Evolutionary conservation across 495 filamentous ascomycete species (phyloP), one percentile per base, ranked within the genome.

Genomic region (Daldinia bambusicola): DNA sequence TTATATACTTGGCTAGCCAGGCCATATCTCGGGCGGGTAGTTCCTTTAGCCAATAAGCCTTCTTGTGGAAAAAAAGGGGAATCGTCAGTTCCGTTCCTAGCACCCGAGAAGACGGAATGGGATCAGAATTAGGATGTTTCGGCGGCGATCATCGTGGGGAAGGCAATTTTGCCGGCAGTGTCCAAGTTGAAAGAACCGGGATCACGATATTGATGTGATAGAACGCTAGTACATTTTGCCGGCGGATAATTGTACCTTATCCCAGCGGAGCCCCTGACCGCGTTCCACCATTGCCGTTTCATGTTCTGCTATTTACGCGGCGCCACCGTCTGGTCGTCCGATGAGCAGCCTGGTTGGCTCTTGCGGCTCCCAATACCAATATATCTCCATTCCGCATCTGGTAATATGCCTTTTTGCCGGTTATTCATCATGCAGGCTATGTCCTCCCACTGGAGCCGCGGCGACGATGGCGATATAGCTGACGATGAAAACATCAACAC

Each of bases 91-190:
- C 67, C 67, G 67, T 70, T 74, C 71, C 71, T 74, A 59, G 63
- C 66, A 65, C 59, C 71, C 71, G 71, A 74, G 62, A 63, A 67
- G 52, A 51, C 36, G 71, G 64, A 26, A 41, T 38, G 53, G 18
- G 41, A 58, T 67, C 55, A 53, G 58, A 51, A 62, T 67, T 55
- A 48, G 38, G 66, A 63, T 22, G 67, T 63, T 45, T 59, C 38
- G 51, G 63, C 69, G 66, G n/a, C 67, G 67, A 67, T 70, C 63
- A 66, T 70, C 59, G 66, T 66, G 67, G 71, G 63, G 71, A 66
- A 69, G 18, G 41, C 38, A 38, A 62, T 74, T 70, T 61, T 70
- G 48, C 71, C 71, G 66, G 55, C 32, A 73, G 52, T 30, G n/a
- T 36, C 61, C 52, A 66, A 66, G 41, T 65, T 61, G 61, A 52